These are phyloP conservation scores for Chrysosporium queenslandicum DNA, from an alignment of 2,329 filamentous ascomycete species.

Conservation along the genomic window DNA sequence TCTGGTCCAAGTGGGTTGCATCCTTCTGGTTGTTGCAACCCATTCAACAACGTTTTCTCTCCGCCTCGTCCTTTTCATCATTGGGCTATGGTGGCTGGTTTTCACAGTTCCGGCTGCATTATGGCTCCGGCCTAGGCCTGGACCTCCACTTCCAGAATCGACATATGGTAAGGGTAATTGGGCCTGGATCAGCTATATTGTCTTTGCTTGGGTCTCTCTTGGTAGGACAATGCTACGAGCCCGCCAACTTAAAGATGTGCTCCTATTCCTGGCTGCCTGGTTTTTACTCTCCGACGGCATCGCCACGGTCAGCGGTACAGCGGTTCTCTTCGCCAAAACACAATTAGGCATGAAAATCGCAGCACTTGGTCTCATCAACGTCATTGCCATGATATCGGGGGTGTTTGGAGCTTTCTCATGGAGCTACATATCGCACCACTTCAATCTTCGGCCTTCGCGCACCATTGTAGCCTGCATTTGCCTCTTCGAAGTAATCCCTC, in stretches of 20 bases:
- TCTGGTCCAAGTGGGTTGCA: constrained; percentile 70
- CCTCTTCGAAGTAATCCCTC: constrained; percentile 81
- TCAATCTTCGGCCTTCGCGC: constrained; percentile 65
- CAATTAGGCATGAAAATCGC: constrained; percentile 80
- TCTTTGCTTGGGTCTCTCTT: constrained; percentile 76
- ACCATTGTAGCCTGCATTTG: constrained; percentile 87
- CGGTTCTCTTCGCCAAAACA: constrained; percentile 92
- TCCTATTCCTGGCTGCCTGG: constrained; percentile 83
- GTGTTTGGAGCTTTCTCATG: constrained; percentile 84
- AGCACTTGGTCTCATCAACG: constrained; percentile 82
- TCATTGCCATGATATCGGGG: constrained; percentile 75
- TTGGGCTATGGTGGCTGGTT: constrained; percentile 84
- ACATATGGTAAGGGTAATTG: constrained; percentile 30
- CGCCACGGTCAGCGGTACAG: constrained; percentile 87
- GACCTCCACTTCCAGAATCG: constrained; percentile 58
- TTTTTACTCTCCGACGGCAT: constrained; percentile 91
- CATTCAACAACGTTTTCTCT: constrained; percentile 75
- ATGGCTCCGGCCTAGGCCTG: constrained; percentile 80
- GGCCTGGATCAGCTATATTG: constrained; percentile 61
- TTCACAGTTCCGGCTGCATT: constrained; percentile 83
- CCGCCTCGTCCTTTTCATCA: constrained; percentile 72
- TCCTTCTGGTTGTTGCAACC: constrained; percentile 62
- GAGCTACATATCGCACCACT: constrained; percentile 62
- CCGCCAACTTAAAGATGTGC: constrained; percentile 62
- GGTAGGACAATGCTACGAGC: constrained; percentile 71